Base-by-base conservation (phyloP, 1,284 basidiomycete genomes). In the Vanrija sp. region DNA sequence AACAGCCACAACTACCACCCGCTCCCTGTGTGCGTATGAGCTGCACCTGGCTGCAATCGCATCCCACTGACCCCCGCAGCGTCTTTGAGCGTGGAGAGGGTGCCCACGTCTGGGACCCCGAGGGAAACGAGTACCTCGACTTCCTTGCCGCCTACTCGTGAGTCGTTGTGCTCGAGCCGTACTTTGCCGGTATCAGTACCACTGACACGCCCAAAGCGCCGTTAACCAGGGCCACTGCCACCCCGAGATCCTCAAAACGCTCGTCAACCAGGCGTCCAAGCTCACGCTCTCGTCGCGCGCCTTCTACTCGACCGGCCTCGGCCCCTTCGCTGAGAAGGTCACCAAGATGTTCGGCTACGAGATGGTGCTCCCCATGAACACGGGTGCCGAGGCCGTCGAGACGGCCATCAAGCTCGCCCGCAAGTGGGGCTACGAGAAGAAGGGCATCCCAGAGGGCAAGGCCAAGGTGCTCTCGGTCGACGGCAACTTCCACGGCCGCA, bases 301-400 rank as follows among this genome's bases (percentile, higher is more conserved):
- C 0, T 98, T 98, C 81, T 93, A 98, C 81, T 97, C 96, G 71
- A 87, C 87, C 44, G 82, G 88, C 57, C 91, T 98, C 65, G 92
- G 91, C 0, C 83, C 82, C 21, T 98, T 95, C 75, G 91, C 93
- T 2, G 82, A 91, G 78, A 85, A 86, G 75, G 80, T 97, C 54
- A 94, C 89, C 14, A 78, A 85, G 65, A 83, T 91, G 77, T 91
- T 94, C 67, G 87, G 86, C 15, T 95, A 89, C 72, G 90, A 91
- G 60, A 94, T 94, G 86, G 91, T 98, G 10, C 82, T 98, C n/a
- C 95, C 95, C 21, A 97, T 98, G 93, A 98, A 98, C 82, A 98
- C 95, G 0, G 95, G 95, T 43, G 94, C 93, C 2, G 95, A 98
- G 73, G 95, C 95, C 8, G 95, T 98, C 58, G 94, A 98, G 80